Evolutionary conservation across 805 yeast species (phyloP).

Genomic region (Tetrapisispora phaffii): DNA sequence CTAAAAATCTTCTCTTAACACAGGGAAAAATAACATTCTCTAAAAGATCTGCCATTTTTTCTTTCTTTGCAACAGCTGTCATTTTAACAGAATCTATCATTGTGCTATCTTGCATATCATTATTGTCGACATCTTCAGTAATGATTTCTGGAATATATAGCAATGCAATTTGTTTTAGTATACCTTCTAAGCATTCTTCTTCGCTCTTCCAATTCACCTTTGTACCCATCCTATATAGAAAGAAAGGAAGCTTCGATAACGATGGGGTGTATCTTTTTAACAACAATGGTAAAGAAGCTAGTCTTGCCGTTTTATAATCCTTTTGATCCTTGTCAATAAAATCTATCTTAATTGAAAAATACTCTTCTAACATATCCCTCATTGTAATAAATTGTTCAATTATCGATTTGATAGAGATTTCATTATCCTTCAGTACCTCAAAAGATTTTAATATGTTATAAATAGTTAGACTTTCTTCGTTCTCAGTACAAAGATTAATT

Average conservation of each 20-base stretch:
- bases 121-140: constrained; percentile 9
- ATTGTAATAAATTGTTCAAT: constrained; percentile 33
- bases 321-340: constrained; percentile 20
- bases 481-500: constrained; percentile 28
- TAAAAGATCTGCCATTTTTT: constrained; percentile 31
- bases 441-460: constrained; percentile 12
- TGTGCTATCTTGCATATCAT: constrained; percentile 9
- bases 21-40: constrained; percentile 59
- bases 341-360: constrained; percentile 48
- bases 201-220: constrained; percentile 61
- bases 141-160: constrained; percentile 57
- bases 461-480: constrained; percentile 9
- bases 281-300: constrained; percentile 58
- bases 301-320: constrained; percentile 20
- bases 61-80: constrained; percentile 19
- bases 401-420: constrained; percentile 17
- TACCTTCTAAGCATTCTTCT: constrained; percentile 52
- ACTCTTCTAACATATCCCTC: constrained; percentile 74
- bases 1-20: constrained; percentile 52
- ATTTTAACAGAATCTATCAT: constrained; percentile 19
- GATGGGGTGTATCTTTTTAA: constrained; percentile 56
- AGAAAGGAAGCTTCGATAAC: constrained; percentile 51
- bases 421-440: constrained; percentile 11
- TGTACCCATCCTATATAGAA: constrained; percentile 52
- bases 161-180: constrained; percentile 59